phyloP scores from a whole-genome alignment of 352 stramenopile genomes.

The Pythium aristosporum region DNA sequence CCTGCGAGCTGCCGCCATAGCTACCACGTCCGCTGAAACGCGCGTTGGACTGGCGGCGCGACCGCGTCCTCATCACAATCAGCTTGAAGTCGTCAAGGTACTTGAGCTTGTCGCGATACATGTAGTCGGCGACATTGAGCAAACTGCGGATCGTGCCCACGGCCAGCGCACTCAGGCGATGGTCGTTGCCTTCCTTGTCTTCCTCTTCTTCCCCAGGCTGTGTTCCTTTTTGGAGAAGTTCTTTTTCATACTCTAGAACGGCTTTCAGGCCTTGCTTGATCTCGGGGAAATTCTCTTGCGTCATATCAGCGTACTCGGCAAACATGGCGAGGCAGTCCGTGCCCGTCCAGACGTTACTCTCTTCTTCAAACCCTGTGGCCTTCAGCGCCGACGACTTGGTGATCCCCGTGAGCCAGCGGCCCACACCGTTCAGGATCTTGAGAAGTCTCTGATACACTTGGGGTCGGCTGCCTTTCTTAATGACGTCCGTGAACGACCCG shows the following conservation, averaged over 20 bases:
- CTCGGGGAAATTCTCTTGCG: constrained; percentile 39
- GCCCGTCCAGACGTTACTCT: constrained; percentile 71
- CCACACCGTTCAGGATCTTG: constrained; percentile 65
- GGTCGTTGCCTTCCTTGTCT: constrained; percentile 21
- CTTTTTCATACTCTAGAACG: constrained; percentile 57
- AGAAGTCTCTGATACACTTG: constrained; percentile 43
- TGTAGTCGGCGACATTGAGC: constrained; percentile 74
- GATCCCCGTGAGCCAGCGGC: constrained; percentile 57
- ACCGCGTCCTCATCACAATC: constrained; percentile 45
- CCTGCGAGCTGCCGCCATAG: constrained; percentile 13
- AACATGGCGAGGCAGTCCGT: constrained; percentile 70
- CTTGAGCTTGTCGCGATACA: constrained; percentile 78
- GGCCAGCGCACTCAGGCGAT: constrained; percentile 44
- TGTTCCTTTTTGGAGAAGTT: constrained; percentile 27
- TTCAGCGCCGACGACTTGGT: constrained; percentile 47
- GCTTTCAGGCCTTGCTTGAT: constrained; percentile 46
- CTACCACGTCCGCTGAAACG: constrained; percentile 6
- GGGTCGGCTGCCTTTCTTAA: constrained; percentile 59
- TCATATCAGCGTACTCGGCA: constrained; percentile 57
- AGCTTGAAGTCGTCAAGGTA: constrained; percentile 85
- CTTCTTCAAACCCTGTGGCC: constrained; percentile 63
- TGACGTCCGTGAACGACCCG: constrained; percentile 59
- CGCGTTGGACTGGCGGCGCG: constrained; percentile 20
- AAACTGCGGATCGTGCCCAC: constrained; percentile 59
- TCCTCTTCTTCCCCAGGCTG: neutral